A percentile compares a stretch with the other conserved stretches of the same genome.
Evolutionary conservation across 495 filamentous ascomycete genomes (phyloP).

Genomic region (Tuber magnatum): DNA sequence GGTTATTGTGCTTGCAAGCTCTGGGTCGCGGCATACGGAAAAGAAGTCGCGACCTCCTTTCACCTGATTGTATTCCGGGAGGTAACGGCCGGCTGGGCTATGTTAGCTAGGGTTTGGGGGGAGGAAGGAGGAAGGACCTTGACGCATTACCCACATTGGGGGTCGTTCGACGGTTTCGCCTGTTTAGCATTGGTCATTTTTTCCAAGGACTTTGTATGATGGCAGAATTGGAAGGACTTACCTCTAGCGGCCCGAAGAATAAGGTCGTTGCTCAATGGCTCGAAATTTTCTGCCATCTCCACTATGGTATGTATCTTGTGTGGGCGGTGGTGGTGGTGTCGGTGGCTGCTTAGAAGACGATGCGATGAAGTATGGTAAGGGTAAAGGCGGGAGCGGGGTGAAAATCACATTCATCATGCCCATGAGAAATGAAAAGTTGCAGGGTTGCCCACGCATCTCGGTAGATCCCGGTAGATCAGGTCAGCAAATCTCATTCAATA

Average conservation of each 20-base stretch:
- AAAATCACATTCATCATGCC: constrained; percentile 1
- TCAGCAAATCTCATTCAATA: neutral
- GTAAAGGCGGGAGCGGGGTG: neutral
- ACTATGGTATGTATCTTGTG: constrained; percentile 8
- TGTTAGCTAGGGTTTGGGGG: constrained; percentile 12
- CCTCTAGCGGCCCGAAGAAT: constrained; percentile 81
- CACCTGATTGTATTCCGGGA: constrained; percentile 83
- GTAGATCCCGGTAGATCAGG: neutral
- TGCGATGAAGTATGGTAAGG: neutral
- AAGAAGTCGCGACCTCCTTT: constrained; percentile 91
- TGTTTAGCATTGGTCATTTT: constrained; percentile 42
- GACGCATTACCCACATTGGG: constrained; percentile 98
- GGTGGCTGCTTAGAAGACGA: constrained; percentile 8
- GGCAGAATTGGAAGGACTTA: constrained; percentile 43
- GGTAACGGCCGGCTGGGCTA: constrained; percentile 77
- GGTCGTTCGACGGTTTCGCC: constrained; percentile 84
- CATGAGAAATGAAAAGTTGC: neutral
- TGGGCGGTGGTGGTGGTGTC: neutral
- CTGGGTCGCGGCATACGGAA: constrained; percentile 86
- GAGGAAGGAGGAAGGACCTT: constrained; percentile 52
- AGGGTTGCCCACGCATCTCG: neutral
- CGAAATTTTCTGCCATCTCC: constrained; percentile 59
- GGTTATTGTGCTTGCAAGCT: constrained; percentile 84
- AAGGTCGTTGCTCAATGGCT: constrained; percentile 80
- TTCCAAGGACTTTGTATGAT: constrained; percentile 7